phyloP scores from a whole-genome alignment of 768 basidiomycete species.

The Trametes punicea region DNA sequence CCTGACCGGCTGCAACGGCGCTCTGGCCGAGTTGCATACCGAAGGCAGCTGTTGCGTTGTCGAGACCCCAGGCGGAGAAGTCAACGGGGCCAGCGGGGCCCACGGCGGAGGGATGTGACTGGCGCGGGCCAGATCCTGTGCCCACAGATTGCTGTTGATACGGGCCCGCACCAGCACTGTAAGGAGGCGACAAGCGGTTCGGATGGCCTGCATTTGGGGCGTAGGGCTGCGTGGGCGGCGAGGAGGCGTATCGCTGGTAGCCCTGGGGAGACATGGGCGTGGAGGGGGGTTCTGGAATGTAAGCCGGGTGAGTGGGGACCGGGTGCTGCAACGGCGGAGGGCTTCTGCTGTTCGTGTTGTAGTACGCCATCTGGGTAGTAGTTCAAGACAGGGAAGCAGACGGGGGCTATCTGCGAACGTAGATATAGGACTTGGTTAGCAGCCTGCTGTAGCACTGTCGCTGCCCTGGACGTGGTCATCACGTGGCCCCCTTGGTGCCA shows the following conservation, averaged over 20 bases:
- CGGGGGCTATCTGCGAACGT: too few species aligned
- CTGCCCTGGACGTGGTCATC: constrained; percentile 17
- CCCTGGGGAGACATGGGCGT: constrained; percentile 73
- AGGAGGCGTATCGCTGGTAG: constrained; percentile 70
- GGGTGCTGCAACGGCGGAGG: constrained; percentile 86
- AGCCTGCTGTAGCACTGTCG: too few species aligned
- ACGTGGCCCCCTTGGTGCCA: constrained; percentile 5
- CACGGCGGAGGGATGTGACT: constrained; percentile 36
- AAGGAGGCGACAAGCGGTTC: constrained; percentile 15
- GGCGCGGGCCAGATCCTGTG: constrained; percentile 22
- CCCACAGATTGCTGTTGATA: constrained; percentile 33
- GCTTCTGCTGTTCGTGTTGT: constrained; percentile 44
- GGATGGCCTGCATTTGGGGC: constrained; percentile 10
- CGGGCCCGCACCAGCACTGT: constrained; percentile 10
- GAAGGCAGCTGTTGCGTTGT: constrained; percentile 91
- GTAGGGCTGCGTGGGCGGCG: constrained; percentile 40
- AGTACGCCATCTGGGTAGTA: constrained; percentile 32
- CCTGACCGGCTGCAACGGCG: constrained; percentile 91
- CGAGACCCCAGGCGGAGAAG: constrained; percentile 79
- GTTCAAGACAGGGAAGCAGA: background rate
- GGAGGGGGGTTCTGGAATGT: constrained; percentile 78
- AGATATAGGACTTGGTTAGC: constrained; percentile 9
- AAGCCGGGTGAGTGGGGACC: constrained; percentile 83
- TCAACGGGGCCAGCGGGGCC: constrained; percentile 38
- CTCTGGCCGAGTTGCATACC: constrained; percentile 93